Conservation (phyloP, 2,329 filamentous ascomycete genomes). For the Gaeumannomyces sp. region DNA sequence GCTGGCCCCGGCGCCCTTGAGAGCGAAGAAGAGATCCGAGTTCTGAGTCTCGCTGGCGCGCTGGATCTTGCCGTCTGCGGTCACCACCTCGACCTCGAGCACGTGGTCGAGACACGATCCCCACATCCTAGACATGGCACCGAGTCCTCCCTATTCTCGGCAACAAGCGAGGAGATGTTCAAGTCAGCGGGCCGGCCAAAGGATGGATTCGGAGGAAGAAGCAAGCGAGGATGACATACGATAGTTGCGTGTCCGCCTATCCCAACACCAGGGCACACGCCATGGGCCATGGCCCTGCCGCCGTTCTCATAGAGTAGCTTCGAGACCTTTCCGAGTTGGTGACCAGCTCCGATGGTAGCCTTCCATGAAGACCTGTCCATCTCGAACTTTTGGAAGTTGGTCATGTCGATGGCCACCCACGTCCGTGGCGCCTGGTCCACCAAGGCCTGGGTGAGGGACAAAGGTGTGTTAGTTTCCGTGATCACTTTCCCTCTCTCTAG, state of each 20-base stretch:
- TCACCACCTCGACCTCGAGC: conserved; percentile 49
- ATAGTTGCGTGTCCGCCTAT: conserved; percentile 54
- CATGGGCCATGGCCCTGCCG: conserved; percentile 52
- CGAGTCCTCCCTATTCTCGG: conserved; percentile 43
- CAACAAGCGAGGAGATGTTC: not conserved
- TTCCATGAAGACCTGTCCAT: conserved; percentile 47
- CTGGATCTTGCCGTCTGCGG: conserved; percentile 45
- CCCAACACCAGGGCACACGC: conserved; percentile 53
- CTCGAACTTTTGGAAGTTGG: conserved; percentile 44
- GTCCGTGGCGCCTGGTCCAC: conserved; percentile 43
- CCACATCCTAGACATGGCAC: conserved; percentile 54
- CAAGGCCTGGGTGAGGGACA: conserved; percentile 29
- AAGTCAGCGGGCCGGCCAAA: conserved; percentile 13
- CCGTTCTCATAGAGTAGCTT: conserved; percentile 43
- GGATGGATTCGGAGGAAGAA: not conserved
- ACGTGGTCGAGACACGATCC: conserved; percentile 50
- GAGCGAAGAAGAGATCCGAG: conserved; percentile 47
- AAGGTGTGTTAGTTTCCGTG: not conserved
- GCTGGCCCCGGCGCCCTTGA: conserved; percentile 50
- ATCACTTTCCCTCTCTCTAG: not conserved
- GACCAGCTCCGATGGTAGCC: conserved; percentile 50
- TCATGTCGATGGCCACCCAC: conserved; percentile 52
- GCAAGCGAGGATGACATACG: conserved; percentile 26
- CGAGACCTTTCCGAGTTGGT: conserved; percentile 45
- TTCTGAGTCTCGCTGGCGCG: conserved; percentile 41